These are phyloP conservation scores for Crucihimalaya himalaica DNA, from an alignment of 345 rosid species.

Conservation along the genomic window DNA sequence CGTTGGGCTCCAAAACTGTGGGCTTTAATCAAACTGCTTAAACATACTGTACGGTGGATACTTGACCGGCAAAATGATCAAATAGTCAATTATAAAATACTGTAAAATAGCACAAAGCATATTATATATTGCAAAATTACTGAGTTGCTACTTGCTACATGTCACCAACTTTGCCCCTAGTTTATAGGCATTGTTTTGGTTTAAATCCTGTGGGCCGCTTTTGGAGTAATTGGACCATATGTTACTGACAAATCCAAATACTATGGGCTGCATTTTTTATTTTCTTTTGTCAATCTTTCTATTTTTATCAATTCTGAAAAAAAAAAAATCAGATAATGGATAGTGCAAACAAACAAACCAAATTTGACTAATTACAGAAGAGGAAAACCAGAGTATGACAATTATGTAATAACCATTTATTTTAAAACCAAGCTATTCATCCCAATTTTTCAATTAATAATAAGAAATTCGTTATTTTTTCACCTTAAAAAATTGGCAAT, in stretches of 20 bases:
- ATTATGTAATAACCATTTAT: background rate
- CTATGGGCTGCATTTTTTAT: conserved; percentile 20
- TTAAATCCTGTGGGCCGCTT: conserved; percentile 10
- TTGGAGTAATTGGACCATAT: conserved; percentile 17
- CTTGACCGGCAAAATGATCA: background rate
- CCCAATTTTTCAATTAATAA: no score
- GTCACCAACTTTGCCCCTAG: background rate
- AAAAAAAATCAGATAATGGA: background rate
- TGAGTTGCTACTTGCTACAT: background rate
- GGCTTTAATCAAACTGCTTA: background rate
- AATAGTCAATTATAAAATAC: background rate
- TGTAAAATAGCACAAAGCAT: background rate
- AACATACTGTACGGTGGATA: background rate
- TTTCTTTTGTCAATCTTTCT: background rate
- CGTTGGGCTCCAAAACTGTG: conserved; percentile 11
- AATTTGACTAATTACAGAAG: background rate
- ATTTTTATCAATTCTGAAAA: background rate
- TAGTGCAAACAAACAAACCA: background rate
- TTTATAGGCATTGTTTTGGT: conserved; percentile 5
- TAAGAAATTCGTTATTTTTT: no score
- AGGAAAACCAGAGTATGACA: background rate
- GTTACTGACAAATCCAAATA: conserved; percentile 7
- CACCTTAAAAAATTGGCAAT: background rate
- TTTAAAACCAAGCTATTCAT: no score
- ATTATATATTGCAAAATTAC: no score